These are phyloP conservation scores for Verticillium klebahnii DNA, from an alignment of 2,329 filamentous ascomycete species.

Conservation along the genomic window DNA sequence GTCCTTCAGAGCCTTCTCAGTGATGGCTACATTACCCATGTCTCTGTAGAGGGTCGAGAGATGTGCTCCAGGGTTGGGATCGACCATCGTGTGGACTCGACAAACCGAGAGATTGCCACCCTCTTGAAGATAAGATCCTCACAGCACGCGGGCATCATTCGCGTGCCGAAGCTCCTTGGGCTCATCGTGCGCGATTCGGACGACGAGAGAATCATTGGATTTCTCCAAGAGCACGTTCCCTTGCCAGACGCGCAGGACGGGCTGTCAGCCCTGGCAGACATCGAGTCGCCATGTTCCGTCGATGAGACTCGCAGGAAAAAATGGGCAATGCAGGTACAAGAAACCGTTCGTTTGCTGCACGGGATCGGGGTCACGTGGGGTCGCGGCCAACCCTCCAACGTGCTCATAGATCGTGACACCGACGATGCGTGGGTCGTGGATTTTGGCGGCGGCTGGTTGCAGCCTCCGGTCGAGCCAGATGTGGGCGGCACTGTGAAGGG, in stretches of 20 bases:
- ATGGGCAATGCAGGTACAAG: not conserved
- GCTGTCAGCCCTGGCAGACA: not conserved
- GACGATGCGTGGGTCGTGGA: not conserved
- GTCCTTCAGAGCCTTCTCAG: constrained; percentile 11
- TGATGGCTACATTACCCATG: constrained; percentile 12
- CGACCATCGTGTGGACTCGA: constrained; percentile 7
- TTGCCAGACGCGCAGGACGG: not conserved
- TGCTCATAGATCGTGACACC: not conserved
- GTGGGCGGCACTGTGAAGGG: not conserved
- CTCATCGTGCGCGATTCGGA: constrained; percentile 6
- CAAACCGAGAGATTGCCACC: constrained; percentile 6
- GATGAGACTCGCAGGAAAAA: not conserved
- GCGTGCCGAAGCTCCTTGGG: constrained; percentile 14
- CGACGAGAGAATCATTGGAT: constrained; percentile 8
- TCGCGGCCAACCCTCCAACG: not conserved
- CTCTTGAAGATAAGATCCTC: constrained; percentile 11
- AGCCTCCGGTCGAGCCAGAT: not conserved
- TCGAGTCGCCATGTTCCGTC: not conserved
- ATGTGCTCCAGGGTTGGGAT: constrained; percentile 11
- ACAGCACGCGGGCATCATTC: constrained; percentile 7
- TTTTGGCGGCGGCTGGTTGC: not conserved
- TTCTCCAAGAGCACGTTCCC: constrained; percentile 11
- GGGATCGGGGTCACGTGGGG: not conserved
- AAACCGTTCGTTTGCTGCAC: not conserved
- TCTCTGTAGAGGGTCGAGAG: constrained; percentile 9